These are phyloP conservation scores for Astrothelium subdiscretum DNA, from an alignment of 495 filamentous ascomycete species.

Conservation along the genomic window DNA sequence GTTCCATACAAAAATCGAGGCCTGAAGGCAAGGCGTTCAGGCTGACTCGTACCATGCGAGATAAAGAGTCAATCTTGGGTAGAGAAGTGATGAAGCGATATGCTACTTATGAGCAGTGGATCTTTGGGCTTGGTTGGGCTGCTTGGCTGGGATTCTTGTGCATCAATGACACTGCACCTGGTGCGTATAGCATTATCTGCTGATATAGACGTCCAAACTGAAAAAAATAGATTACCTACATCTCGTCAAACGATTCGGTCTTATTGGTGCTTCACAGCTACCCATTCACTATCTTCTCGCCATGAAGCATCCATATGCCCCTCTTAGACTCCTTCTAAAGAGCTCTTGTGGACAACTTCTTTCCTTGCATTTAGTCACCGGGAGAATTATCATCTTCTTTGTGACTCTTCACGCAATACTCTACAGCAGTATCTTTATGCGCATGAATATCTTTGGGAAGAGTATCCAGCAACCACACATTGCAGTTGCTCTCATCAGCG, in stretches of 20 bases:
- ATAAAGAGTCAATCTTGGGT: conserved; percentile 4
- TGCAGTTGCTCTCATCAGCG: conserved; percentile 8
- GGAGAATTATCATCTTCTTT: neutral
- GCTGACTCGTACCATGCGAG: neutral
- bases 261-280: neutral
- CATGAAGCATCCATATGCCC: neutral
- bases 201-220: conserved; percentile 4
- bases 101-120: conserved; percentile 10
- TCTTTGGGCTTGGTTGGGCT: conserved; percentile 8
- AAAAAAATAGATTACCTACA: neutral
- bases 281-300: neutral
- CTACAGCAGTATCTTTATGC: conserved; percentile 4
- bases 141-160: conserved; percentile 12
- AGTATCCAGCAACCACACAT: conserved; percentile 9
- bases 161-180: conserved; percentile 9
- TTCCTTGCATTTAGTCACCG: conserved; percentile 1
- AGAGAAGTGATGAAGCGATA: conserved; percentile 9
- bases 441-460: conserved; percentile 8
- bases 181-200: conserved; percentile 1
- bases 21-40: conserved; percentile 3
- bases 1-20: conserved; percentile 1
- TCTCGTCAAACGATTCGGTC: neutral
- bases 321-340: neutral
- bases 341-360: conserved; percentile 2
- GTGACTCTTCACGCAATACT: neutral